Conservation (phyloP, 1,284 basidiomycete genomes). For the Ustilago loliicola region DNA sequence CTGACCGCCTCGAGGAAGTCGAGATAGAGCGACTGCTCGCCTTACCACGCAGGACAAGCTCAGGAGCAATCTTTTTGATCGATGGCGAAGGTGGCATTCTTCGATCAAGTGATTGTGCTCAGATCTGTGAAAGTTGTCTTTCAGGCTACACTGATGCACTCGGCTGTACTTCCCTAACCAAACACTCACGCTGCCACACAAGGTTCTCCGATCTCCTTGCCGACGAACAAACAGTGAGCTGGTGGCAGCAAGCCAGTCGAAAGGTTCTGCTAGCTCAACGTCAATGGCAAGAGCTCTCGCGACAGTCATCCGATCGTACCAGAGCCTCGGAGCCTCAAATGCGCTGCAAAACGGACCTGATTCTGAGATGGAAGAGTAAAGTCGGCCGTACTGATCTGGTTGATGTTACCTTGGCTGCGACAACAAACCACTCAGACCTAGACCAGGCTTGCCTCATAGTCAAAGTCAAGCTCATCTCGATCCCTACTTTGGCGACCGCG, state of each 20-base stretch:
- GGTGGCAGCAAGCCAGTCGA: constrained; percentile 23
- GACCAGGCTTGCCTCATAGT: constrained; percentile 15
- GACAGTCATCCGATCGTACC: too few species aligned
- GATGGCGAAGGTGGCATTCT: constrained; percentile 7
- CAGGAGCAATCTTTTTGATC: constrained; percentile 14
- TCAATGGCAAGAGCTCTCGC: background rate
- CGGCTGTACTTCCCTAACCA: background rate
- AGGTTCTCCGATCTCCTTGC: constrained; percentile 18
- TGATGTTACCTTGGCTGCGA: constrained; percentile 9
- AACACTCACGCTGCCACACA: too few species aligned
- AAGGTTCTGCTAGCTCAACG: background rate
- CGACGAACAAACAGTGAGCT: constrained; percentile 7
- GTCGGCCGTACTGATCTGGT: background rate
- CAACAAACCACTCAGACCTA: background rate
- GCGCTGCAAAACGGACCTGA: constrained; percentile 6
- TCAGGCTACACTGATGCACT: too few species aligned
- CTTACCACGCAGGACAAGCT: background rate
- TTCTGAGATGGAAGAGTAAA: constrained; percentile 4
- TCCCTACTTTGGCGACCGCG: constrained; percentile 2
- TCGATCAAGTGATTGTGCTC: background rate
- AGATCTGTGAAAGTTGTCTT: too few species aligned
- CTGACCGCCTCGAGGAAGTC: background rate
- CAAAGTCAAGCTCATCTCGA: background rate
- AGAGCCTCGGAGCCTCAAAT: background rate
- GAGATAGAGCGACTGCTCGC: background rate